Evolutionary conservation across 2,329 filamentous ascomycete genomes (phyloP).

Genomic region (Neobulgaria alba): DNA sequence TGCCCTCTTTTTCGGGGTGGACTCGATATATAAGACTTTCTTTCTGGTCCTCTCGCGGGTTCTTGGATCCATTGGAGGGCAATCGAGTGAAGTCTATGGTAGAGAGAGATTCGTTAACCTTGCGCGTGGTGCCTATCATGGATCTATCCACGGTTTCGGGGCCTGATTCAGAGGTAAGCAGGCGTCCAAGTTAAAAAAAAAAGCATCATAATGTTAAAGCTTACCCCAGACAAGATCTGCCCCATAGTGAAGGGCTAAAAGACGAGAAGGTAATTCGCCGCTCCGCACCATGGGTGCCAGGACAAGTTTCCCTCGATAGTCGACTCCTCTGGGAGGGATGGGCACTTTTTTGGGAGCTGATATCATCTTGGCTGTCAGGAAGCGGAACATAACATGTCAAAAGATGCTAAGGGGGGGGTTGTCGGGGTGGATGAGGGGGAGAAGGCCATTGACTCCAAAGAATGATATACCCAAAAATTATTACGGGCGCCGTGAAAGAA

Average conservation of each 20-base stretch:
- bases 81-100: conserved; percentile 79
- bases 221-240: conserved; percentile 93
- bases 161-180: conserved; percentile 38
- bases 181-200: conserved; percentile 9
- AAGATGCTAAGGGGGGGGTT: too few relatives aligned
- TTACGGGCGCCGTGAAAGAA: too few relatives aligned
- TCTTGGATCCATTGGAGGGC: conserved; percentile 60
- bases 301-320: conserved; percentile 89
- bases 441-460: too few relatives aligned
- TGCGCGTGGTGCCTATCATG: conserved; percentile 78
- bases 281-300: conserved; percentile 97
- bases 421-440: too few relatives aligned
- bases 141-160: conserved; percentile 91
- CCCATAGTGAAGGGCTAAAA: conserved; percentile 86
- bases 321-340: conserved; percentile 80
- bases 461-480: too few relatives aligned
- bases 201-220: conserved; percentile 14
- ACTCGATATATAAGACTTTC: conserved; percentile 76
- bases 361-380: conserved; percentile 47
- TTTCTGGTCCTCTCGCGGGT: conserved; percentile 42
- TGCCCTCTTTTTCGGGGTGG: conserved; percentile 67
- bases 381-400: conserved; percentile 27
- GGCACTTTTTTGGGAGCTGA: conserved; percentile 58
- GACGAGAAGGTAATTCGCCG: conserved; percentile 85
- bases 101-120: conserved; percentile 64